Evolutionary conservation across 2,329 filamentous ascomycete genomes (phyloP).

Genomic region (Stemphylium lycopersici): DNA sequence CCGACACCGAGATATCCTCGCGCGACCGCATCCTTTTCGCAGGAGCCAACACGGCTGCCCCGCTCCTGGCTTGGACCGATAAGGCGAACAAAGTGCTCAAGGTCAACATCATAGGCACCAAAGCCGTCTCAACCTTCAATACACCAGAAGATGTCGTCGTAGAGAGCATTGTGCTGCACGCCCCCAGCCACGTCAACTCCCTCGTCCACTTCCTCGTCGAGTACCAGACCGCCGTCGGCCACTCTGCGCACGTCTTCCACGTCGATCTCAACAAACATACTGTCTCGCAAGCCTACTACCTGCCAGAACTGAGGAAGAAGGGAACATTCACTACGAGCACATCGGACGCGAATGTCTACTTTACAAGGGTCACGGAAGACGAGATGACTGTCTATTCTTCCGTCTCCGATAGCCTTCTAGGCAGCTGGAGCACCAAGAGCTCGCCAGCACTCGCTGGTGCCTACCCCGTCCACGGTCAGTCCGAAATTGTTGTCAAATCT

Average conservation of each 20-base stretch:
- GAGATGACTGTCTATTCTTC: constrained; percentile 79
- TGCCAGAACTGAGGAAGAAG: constrained; percentile 72
- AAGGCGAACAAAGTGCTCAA: constrained; percentile 66
- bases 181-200: constrained; percentile 73
- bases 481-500: constrained; percentile 79
- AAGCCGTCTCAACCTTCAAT: constrained; percentile 51
- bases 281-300: constrained; percentile 77
- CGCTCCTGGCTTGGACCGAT: constrained; percentile 78
- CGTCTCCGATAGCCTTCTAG: constrained; percentile 75
- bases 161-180: constrained; percentile 69
- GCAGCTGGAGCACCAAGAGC: constrained; percentile 69
- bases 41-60: constrained; percentile 75
- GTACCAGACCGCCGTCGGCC: constrained; percentile 70
- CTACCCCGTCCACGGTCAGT: constrained; percentile 69
- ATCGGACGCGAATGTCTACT: constrained; percentile 82
- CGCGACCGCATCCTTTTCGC: constrained; percentile 73
- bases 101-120: constrained; percentile 70
- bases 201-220: constrained; percentile 86
- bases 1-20: constrained; percentile 73
- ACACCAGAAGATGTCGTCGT: constrained; percentile 50
- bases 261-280: constrained; percentile 72
- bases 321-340: constrained; percentile 82
- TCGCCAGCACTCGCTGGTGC: constrained; percentile 38
- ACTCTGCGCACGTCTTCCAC: constrained; percentile 87
- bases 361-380: constrained; percentile 78